These are phyloP conservation scores for Leccinellum luteum DNA, from an alignment of 768 basidiomycete species.

Conservation along the genomic window DNA sequence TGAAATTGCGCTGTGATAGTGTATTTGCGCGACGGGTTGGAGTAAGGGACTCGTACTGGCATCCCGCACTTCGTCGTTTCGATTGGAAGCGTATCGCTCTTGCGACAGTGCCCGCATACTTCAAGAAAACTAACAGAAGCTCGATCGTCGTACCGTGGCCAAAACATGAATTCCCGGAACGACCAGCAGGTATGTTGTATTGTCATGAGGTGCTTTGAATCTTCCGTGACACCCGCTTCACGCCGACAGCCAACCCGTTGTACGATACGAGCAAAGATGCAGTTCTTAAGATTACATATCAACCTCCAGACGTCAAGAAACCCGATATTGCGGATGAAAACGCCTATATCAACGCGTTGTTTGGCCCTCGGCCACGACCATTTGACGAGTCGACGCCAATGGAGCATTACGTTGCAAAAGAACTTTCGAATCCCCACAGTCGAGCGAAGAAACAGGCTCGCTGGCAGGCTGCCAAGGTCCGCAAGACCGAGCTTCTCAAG, in stretches of 20 bases:
- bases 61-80: constrained; percentile 50
- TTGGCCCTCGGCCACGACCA: constrained; percentile 38
- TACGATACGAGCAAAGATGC: constrained; percentile 65
- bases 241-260: constrained; percentile 31
- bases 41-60: constrained; percentile 59
- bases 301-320: constrained; percentile 48
- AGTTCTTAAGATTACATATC: constrained; percentile 70
- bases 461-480: constrained; percentile 58
- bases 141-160: constrained; percentile 71
- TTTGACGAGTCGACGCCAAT: constrained; percentile 56
- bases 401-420: constrained; percentile 62
- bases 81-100: constrained; percentile 74
- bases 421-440: constrained; percentile 79
- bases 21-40: constrained; percentile 76
- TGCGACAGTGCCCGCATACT: constrained; percentile 58
- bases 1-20: constrained; percentile 35
- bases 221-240: constrained; percentile 5
- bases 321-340: constrained; percentile 45
- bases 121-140: constrained; percentile 31
- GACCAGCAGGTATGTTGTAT: constrained; percentile 25
- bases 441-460: constrained; percentile 79
- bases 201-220: not conserved
- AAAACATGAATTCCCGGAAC: constrained; percentile 41
- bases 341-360: constrained; percentile 55
- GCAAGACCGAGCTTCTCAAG: constrained; percentile 49